Conservation (phyloP, 2,329 filamentous ascomycete species). For the Diaporthe ilicicola region DNA sequence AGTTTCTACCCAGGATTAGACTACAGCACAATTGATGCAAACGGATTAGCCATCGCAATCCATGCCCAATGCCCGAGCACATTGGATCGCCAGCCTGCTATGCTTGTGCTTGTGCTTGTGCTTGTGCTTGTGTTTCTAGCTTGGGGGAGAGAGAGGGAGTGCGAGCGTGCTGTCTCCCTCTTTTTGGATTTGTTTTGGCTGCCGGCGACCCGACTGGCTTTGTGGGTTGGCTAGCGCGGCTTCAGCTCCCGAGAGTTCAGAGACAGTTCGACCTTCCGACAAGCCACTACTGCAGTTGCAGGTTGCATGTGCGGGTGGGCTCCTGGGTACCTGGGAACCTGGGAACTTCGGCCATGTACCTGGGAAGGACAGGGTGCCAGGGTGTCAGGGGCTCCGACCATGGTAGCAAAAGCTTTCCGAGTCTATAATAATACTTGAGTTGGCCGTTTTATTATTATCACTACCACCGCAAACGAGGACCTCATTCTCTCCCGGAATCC, state of each 20-base stretch:
- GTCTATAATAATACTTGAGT: background rate
- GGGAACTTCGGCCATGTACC: background rate
- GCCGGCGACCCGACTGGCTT: conserved; percentile 15
- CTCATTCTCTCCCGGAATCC: background rate
- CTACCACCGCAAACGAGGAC: conserved; percentile 3
- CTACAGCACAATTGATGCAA: background rate
- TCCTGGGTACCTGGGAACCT: background rate
- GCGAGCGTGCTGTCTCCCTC: background rate
- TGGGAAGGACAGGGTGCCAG: background rate
- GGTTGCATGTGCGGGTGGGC: conserved; percentile 2
- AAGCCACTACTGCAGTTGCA: conserved; percentile 2
- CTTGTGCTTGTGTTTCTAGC: too few species aligned
- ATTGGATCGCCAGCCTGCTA: too few species aligned
- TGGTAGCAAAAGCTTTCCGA: background rate
- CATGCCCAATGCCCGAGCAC: too few species aligned
- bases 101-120: too few species aligned
- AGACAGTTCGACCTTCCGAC: conserved; percentile 24
- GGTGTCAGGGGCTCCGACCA: background rate
- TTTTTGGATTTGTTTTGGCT: background rate
- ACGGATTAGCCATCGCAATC: too few species aligned
- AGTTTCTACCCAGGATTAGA: too few species aligned
- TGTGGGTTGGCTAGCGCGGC: conserved; percentile 21
- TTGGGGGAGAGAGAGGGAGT: too few species aligned
- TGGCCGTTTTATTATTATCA: conserved; percentile 11
- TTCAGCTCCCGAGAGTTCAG: background rate